Conservation (phyloP, 345 rosid species). For the Arabidopsis thaliana region DNA sequence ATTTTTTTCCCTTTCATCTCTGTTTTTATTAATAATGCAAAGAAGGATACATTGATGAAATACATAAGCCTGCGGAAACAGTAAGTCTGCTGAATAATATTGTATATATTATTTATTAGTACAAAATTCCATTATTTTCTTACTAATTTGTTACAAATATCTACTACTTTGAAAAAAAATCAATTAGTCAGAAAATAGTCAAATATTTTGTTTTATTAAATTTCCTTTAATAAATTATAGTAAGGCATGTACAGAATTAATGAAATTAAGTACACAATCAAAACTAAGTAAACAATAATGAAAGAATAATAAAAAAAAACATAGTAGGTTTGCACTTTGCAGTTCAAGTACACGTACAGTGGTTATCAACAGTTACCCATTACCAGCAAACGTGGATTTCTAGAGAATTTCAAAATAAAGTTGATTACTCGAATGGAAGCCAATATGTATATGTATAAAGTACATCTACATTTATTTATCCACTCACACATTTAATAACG, state of each 20-base stretch:
- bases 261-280: constrained; percentile 7
- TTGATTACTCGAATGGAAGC: constrained; percentile 24
- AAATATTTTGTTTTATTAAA: background rate
- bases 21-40: too few species aligned
- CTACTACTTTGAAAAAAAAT: background rate
- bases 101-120: too few species aligned
- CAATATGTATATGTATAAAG: constrained; percentile 14
- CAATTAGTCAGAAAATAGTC: background rate
- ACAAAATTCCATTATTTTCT: too few species aligned
- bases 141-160: background rate
- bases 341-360: constrained; percentile 24
- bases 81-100: too few species aligned
- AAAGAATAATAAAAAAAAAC: constrained; percentile 15
- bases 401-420: constrained; percentile 43
- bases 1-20: too few species aligned
- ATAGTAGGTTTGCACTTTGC: background rate
- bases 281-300: constrained; percentile 6
- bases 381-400: constrained; percentile 27
- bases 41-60: too few species aligned
- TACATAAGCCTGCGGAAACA: too few species aligned
- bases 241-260: background rate
- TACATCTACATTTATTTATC: constrained; percentile 29
- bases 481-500: constrained; percentile 26
- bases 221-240: background rate
- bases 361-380: constrained; percentile 16